These are phyloP conservation scores for Nakaseomyces sp. DNA, from an alignment of 1,139 yeast genomes.

Conservation along the genomic window DNA sequence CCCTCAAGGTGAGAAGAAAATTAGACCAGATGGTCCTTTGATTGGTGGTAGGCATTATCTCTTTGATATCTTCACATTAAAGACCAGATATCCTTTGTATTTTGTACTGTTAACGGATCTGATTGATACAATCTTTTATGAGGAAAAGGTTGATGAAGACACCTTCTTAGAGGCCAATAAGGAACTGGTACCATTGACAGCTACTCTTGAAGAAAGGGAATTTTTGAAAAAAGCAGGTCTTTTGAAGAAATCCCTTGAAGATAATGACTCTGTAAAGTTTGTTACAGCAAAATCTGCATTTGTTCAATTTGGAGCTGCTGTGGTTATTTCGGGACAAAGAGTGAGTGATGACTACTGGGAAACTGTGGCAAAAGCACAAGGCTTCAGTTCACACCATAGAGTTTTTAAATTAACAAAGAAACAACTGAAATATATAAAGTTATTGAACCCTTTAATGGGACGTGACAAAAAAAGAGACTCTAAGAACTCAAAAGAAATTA, in stretches of 20 bases:
- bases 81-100: slow-evolving; percentile 10
- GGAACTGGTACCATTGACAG: slow-evolving; percentile 18
- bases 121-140: slow-evolving; percentile 13
- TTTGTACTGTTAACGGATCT: slow-evolving; percentile 22
- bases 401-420: slow-evolving; percentile 30
- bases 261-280: slow-evolving; percentile 7
- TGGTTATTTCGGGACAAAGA: slow-evolving; percentile 53
- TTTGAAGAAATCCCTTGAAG: background rate
- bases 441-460: slow-evolving; percentile 17
- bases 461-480: slow-evolving; percentile 9
- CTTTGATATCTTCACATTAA: slow-evolving; percentile 52
- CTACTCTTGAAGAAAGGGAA: slow-evolving; percentile 11
- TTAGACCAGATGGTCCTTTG: slow-evolving; percentile 57
- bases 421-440: slow-evolving; percentile 12
- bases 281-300: slow-evolving; percentile 41
- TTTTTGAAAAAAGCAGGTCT: slow-evolving; percentile 11
- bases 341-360: slow-evolving; percentile 79
- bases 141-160: slow-evolving; percentile 6
- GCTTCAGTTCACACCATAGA: slow-evolving; percentile 40
- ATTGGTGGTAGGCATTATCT: slow-evolving; percentile 65
- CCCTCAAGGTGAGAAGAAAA: slow-evolving; percentile 66
- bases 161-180: slow-evolving; percentile 15
- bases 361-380: slow-evolving; percentile 50
- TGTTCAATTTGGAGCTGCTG: slow-evolving; percentile 64
- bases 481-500: slow-evolving; percentile 7